Evolutionary conservation across 1,284 basidiomycete species (phyloP).

Genomic region (Xerocomus nothofagi): DNA sequence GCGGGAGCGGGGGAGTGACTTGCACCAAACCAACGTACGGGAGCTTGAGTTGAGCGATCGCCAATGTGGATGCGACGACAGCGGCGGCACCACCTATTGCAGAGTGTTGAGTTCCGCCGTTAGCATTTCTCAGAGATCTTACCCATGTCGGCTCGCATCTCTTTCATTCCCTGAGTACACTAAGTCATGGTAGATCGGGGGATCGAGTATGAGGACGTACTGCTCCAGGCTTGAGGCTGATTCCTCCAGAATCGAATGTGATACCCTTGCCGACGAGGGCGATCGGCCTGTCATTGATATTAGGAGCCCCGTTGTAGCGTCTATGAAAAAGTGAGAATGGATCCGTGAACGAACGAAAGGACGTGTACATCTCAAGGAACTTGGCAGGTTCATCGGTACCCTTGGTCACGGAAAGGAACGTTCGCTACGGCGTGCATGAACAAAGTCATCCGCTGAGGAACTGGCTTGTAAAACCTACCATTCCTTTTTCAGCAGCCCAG

Average conservation of each 20-base stretch:
- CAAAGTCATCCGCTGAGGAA: background rate
- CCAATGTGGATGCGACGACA: constrained; percentile 70
- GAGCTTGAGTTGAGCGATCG: constrained; percentile 78
- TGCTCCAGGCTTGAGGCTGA: constrained; percentile 76
- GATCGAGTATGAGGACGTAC: constrained; percentile 45
- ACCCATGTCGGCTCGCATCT: constrained; percentile 87
- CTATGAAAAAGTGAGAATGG: constrained; percentile 37
- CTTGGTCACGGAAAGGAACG: constrained; percentile 86
- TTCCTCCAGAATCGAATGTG: constrained; percentile 89
- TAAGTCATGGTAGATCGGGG: background rate
- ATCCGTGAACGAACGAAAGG: background rate
- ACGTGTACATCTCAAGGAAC: constrained; percentile 78
- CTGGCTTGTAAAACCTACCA: constrained; percentile 47
- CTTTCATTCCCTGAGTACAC: constrained; percentile 62
- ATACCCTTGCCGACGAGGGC: constrained; percentile 89
- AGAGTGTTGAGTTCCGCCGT: background rate
- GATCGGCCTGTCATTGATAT: constrained; percentile 58
- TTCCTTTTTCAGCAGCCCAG: constrained; percentile 82
- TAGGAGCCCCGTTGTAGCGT: constrained; percentile 76
- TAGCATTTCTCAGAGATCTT: constrained; percentile 10
- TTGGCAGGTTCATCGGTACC: constrained; percentile 85
- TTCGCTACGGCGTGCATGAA: constrained; percentile 46
- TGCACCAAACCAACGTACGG: constrained; percentile 50
- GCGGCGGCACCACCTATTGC: constrained; percentile 72
- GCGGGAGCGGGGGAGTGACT: background rate